phyloP scores from a whole-genome alignment of 805 yeast species.

The Dipodascopsis tothii region DNA sequence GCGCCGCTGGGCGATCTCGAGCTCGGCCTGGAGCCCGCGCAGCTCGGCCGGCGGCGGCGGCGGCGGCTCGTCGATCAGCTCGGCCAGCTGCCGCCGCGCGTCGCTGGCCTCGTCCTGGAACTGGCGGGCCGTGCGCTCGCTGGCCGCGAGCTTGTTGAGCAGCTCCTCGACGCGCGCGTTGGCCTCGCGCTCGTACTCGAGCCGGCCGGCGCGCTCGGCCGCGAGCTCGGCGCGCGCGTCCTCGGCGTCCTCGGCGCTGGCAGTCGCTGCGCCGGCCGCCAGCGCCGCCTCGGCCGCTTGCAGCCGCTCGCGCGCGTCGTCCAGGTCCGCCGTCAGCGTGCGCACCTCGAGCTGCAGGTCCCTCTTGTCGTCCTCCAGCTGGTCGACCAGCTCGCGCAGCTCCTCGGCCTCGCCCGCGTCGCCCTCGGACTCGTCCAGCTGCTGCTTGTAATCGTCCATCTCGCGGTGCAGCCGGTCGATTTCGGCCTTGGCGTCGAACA shows the following conservation, averaged over 20 bases:
- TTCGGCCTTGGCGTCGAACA: constrained; percentile 9
- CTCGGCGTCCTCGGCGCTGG: neutral
- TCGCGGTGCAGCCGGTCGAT: constrained; percentile 12
- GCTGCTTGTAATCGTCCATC: constrained; percentile 18
- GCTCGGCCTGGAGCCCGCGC: neutral
- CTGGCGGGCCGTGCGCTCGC: neutral
- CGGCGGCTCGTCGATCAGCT: neutral
- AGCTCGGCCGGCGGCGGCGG: too few species aligned
- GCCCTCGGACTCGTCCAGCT: constrained; percentile 15
- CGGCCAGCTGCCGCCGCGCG: neutral
- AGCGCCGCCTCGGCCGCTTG: neutral
- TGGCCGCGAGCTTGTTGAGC: neutral
- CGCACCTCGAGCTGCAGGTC: constrained; percentile 8
- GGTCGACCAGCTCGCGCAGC: constrained; percentile 3
- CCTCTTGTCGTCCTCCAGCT: constrained; percentile 13
- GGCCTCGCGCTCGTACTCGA: too few species aligned
- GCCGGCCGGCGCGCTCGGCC: too few species aligned
- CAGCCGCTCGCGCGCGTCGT: too few species aligned
- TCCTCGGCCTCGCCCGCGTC: constrained; percentile 6
- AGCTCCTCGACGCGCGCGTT: too few species aligned
- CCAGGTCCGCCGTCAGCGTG: constrained; percentile 6
- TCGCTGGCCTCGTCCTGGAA: neutral
- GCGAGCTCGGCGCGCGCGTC: constrained; percentile 2
- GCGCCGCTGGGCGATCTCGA: neutral
- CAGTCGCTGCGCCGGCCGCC: neutral